Evolutionary conservation across 768 basidiomycete species (phyloP).

Genomic region (Boletus vinaceobasis): DNA sequence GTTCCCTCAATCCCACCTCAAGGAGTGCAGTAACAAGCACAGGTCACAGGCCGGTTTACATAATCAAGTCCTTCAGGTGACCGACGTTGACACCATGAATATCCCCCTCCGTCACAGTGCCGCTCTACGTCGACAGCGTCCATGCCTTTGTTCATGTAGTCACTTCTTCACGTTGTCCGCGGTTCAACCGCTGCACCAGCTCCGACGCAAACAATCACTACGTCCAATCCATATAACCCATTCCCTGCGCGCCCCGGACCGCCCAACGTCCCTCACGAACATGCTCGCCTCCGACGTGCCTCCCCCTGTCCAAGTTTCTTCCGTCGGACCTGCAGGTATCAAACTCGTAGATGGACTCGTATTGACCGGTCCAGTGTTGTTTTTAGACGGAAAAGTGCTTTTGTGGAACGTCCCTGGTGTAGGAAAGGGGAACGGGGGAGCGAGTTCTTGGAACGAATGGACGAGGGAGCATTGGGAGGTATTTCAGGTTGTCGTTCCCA

Average conservation of each 20-base stretch:
- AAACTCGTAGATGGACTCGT: slow-evolving; percentile 75
- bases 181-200: neutral
- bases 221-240: slow-evolving; percentile 17
- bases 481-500: slow-evolving; percentile 78
- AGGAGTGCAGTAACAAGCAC: too few species aligned
- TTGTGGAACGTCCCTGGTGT: slow-evolving; percentile 77
- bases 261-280: slow-evolving; percentile 51
- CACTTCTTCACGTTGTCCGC: neutral
- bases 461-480: slow-evolving; percentile 67
- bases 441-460: slow-evolving; percentile 66
- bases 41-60: neutral
- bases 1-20: neutral
- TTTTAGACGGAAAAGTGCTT: slow-evolving; percentile 82
- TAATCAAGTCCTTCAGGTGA: neutral
- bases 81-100: neutral
- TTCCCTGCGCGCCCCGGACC: slow-evolving; percentile 9
- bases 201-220: neutral
- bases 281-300: slow-evolving; percentile 68
- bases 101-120: slow-evolving; percentile 1
- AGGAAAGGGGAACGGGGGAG: neutral
- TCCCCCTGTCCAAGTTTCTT: slow-evolving; percentile 69
- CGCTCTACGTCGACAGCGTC: neutral
- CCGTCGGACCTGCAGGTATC: slow-evolving; percentile 61
- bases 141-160: neutral
- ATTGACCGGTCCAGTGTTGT: slow-evolving; percentile 73